Conservation (phyloP, 805 yeast genomes). For the Kluyveromyces aestuarii region DNA sequence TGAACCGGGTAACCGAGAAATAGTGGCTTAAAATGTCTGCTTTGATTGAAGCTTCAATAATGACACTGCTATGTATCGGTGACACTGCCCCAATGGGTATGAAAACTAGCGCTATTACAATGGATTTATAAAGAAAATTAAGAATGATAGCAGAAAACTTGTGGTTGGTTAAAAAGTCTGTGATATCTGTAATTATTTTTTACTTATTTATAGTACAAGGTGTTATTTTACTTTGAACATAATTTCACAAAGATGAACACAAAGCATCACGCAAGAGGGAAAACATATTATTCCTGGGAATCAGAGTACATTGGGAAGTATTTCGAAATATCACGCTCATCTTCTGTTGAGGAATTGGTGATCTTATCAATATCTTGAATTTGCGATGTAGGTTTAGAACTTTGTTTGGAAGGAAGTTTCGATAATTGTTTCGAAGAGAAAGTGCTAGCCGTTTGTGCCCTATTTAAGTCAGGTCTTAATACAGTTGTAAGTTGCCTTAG, state of each 20-base stretch:
- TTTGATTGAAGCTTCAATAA: not conserved
- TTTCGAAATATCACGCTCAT: no score
- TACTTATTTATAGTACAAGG: no score
- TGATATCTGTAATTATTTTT: no score
- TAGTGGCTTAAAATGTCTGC: not conserved
- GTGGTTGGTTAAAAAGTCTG: no score
- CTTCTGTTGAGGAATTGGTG: not conserved
- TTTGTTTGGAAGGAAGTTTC: not conserved
- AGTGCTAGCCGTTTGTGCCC: not conserved
- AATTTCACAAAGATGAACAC: no score
- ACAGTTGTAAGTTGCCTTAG: conserved; percentile 28
- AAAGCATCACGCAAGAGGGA: no score
- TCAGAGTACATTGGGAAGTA: not conserved
- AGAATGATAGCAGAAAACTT: no score
- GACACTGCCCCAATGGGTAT: no score
- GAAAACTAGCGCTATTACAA: no score
- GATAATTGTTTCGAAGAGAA: not conserved
- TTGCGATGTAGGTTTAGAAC: not conserved
- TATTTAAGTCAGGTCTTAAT: conserved; percentile 4
- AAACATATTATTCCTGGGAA: not conserved
- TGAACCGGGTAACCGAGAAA: not conserved
- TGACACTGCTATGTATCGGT: no score
- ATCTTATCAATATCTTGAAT: not conserved
- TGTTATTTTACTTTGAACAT: no score
- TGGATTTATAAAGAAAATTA: no score